Percentiles rank a stretch among this genome's conserved stretches.
These are phyloP conservation scores for Penicillium expansum DNA, from an alignment of 2,329 filamentous ascomycete species.

Conservation along the genomic window DNA sequence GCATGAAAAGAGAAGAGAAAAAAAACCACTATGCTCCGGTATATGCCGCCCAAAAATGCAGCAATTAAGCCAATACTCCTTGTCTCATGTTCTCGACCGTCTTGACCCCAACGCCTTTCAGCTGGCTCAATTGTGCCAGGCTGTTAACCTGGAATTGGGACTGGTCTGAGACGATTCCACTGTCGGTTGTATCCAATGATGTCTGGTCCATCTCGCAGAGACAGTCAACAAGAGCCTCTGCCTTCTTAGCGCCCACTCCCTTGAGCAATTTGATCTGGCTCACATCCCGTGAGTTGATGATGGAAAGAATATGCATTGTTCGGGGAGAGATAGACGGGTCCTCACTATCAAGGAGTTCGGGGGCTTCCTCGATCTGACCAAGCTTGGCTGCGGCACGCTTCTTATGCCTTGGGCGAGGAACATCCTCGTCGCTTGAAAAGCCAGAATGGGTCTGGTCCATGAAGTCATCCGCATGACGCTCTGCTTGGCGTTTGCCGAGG, in stretches of 20 bases:
- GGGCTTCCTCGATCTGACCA: conserved; percentile 15
- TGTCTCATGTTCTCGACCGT: conserved; percentile 50
- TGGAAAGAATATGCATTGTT: conserved; percentile 43
- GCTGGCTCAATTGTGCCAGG: conserved; percentile 41
- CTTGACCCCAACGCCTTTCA: conserved; percentile 47
- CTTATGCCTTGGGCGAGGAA: conserved; percentile 24
- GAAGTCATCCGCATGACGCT: conserved; percentile 35
- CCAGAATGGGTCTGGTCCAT: conserved; percentile 24
- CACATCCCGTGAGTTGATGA: conserved; percentile 48
- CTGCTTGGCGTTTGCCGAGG: conserved; percentile 29
- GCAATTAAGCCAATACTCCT: conserved; percentile 37
- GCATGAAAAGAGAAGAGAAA: conserved; percentile 13
- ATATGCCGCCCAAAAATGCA: conserved; percentile 15
- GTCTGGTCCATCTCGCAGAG: conserved; percentile 44
- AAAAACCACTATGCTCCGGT: conserved; percentile 8
- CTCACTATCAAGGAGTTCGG: conserved; percentile 20
- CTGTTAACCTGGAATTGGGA: conserved; percentile 36
- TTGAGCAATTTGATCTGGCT: conserved; percentile 47
- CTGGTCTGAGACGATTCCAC: conserved; percentile 15
- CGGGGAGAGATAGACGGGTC: conserved; percentile 39
- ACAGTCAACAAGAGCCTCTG: conserved; percentile 49
- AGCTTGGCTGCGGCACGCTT: conserved; percentile 30
- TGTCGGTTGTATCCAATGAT: conserved; percentile 14
- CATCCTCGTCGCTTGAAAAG: conserved; percentile 34
- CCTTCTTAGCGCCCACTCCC: conserved; percentile 49